Base-by-base conservation (phyloP, 2,329 filamentous ascomycete species). In the Clarireedia homoeocarpa region DNA sequence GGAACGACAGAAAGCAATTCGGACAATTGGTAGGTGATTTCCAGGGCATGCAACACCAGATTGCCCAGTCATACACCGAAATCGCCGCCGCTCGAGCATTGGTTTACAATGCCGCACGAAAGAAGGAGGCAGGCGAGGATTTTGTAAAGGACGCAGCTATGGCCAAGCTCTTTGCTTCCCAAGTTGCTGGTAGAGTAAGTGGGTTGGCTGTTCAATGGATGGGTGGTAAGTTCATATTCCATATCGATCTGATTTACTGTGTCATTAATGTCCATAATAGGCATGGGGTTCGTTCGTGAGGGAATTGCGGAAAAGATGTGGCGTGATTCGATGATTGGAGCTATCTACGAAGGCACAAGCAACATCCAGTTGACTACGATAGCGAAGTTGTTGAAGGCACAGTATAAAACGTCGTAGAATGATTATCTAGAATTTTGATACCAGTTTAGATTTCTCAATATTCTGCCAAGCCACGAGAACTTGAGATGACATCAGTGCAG, bases 31-130 rank as follows among this genome's bases (percentile, higher is more conserved):
- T 99, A 58, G 94, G 94, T 67, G 89, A 95, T 71, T 99, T 99
- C 81, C 94, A 99, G 75, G 91, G 91, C 67, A 97, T 99, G 94
- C 92, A 97, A 76, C 91, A 96, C 77, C 94, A 99, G 77, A 86
- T 99, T 61, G 94, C 94, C 2, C 94, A 99, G 75, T 87, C 91
- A 1, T 97, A 92, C 76, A 89, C 88, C 24, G 94, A 99, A 72
- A 96, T 99, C 69, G 79, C 84, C 55, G 94, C 94, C 30, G 94
- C 94, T 0, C 85, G 94, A 51, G 90, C 91, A 7, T 80, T 99
- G 23, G 91, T 99, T 54, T 99, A 88, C 80, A 99, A 97, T 68
- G 94, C 94, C 3, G 87, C 94, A 1, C 85, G 94, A 68, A 96
- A 95, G 82, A 99, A 97, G 87, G 94, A 99, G 75, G 89, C 91